phyloP scores from a whole-genome alignment of 1,139 yeast genomes.

The Suhomyces wounanorum region DNA sequence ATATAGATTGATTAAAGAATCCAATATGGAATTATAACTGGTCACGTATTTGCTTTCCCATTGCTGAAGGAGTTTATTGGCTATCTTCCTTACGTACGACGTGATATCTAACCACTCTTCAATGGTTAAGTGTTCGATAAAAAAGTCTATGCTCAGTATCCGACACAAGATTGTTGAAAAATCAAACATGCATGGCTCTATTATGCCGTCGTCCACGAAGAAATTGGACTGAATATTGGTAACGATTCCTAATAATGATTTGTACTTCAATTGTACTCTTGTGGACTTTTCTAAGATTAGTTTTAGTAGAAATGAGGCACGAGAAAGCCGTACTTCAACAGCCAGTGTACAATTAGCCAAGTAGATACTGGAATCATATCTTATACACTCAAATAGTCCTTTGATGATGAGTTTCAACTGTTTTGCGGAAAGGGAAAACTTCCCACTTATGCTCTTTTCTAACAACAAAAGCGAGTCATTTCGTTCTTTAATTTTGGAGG shows the following conservation, averaged over 20 bases:
- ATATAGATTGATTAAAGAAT: slow-evolving; percentile 26
- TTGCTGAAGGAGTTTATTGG: slow-evolving; percentile 13
- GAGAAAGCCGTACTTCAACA: slow-evolving; percentile 42
- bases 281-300: slow-evolving; percentile 29
- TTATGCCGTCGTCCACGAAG: slow-evolving; percentile 17
- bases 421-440: slow-evolving; percentile 23
- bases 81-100: slow-evolving; percentile 25
- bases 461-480: slow-evolving; percentile 50
- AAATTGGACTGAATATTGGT: slow-evolving; percentile 24
- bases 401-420: slow-evolving; percentile 33
- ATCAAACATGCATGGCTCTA: slow-evolving; percentile 40
- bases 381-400: slow-evolving; percentile 43
- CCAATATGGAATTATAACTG: slow-evolving; percentile 30
- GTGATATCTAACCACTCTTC: slow-evolving; percentile 34
- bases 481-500: slow-evolving; percentile 55
- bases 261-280: slow-evolving; percentile 30
- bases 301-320: slow-evolving; percentile 42
- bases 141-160: slow-evolving; percentile 32
- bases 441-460: slow-evolving; percentile 31
- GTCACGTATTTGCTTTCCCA: slow-evolving; percentile 23
- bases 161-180: slow-evolving; percentile 31
- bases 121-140: slow-evolving; percentile 41
- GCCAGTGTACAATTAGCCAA: slow-evolving; percentile 29
- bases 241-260: slow-evolving; percentile 31
- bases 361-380: slow-evolving; percentile 41